Conservation (phyloP, 495 filamentous ascomycete species). For the Penicillium dipodomyicola region DNA sequence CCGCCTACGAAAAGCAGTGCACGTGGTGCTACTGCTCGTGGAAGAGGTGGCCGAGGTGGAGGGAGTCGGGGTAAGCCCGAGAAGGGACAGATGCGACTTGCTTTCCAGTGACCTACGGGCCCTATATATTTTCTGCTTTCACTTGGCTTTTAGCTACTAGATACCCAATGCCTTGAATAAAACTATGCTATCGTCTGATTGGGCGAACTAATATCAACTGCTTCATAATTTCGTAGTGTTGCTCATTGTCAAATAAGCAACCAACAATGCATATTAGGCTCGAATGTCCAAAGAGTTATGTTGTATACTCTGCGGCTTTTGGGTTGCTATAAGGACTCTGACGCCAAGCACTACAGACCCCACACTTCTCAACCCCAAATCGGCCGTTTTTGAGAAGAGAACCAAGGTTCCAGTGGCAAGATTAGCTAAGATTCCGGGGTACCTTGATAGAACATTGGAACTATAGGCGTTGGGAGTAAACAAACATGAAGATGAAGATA, state of each 20-base stretch:
- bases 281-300: not conserved
- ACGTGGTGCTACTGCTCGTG: slow-evolving; percentile 31
- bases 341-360: not conserved
- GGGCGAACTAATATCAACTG: not conserved
- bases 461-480: not conserved
- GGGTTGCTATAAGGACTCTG: not conserved
- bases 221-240: not conserved
- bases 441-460: not conserved
- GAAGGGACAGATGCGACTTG: slow-evolving; percentile 72
- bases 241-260: not conserved
- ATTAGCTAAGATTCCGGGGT: not conserved
- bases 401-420: slow-evolving; percentile 1
- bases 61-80: slow-evolving; percentile 54
- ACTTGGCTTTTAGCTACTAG: not conserved
- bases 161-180: slow-evolving; percentile 8
- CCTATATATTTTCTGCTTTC: not conserved
- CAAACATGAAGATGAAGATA: not conserved
- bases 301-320: not conserved
- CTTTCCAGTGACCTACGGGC: slow-evolving; percentile 42
- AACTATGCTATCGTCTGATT: not conserved
- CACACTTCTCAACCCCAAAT: not conserved
- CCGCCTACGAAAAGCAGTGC: slow-evolving; percentile 20
- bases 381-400: not conserved
- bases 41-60: slow-evolving; percentile 30
- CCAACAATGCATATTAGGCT: not conserved